Conservation (phyloP, 2,329 filamentous ascomycete species). For the Cladosporium sp. region DNA sequence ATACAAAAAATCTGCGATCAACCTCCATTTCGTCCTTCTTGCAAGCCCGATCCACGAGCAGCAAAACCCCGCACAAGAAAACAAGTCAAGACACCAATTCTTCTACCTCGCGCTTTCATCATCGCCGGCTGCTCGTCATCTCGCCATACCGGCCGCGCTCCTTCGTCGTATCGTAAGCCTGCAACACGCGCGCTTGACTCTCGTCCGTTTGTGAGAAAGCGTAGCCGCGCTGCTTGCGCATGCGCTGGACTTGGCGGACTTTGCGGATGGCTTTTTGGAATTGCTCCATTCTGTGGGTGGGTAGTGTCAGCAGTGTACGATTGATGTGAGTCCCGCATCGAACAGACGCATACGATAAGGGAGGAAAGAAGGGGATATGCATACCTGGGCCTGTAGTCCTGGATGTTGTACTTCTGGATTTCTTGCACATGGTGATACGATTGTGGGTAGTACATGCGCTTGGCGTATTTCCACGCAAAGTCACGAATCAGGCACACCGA, state of each 20-base stretch:
- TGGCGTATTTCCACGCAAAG: conserved; percentile 94
- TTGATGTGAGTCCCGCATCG: no score
- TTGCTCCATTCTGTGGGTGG: conserved; percentile 77
- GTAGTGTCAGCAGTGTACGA: conserved; percentile 14
- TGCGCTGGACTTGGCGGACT: conserved; percentile 94
- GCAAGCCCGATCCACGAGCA: neutral
- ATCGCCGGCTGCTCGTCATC: conserved; percentile 61
- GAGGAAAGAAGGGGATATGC: conserved; percentile 28
- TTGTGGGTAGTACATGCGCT: conserved; percentile 94
- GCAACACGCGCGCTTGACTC: conserved; percentile 87
- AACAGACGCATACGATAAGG: neutral
- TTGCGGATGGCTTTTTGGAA: conserved; percentile 99
- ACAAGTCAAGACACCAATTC: neutral
- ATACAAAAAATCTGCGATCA: neutral
- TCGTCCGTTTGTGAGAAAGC: conserved; percentile 98
- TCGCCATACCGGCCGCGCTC: conserved; percentile 90
- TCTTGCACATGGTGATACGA: conserved; percentile 98
- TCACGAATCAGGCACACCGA: conserved; percentile 80
- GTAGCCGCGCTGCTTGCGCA: conserved; percentile 98
- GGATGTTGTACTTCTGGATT: conserved; percentile 99
- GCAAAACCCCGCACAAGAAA: neutral
- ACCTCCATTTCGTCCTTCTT: neutral
- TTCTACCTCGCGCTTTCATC: neutral
- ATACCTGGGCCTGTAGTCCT: conserved; percentile 93
- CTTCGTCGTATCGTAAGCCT: conserved; percentile 96